Conservation (phyloP, 495 filamentous ascomycete species). For the Neurospora terricola region DNA sequence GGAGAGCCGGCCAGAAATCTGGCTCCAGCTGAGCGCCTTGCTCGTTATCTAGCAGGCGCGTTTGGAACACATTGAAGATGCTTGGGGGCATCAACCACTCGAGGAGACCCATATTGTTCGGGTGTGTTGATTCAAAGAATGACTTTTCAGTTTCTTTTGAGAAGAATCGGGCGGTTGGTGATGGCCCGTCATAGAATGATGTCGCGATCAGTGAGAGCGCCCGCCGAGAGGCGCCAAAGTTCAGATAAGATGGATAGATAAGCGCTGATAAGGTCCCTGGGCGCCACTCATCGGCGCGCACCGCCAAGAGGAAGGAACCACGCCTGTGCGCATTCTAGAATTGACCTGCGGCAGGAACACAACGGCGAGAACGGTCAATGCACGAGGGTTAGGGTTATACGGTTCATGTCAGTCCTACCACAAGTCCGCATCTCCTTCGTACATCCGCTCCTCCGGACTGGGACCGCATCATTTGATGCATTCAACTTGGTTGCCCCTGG, state of each 20-base stretch:
- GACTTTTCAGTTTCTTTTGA: neutral
- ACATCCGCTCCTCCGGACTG: neutral
- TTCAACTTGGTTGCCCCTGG: neutral
- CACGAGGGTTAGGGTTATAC: neutral
- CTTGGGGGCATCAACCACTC: neutral
- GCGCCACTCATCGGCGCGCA: neutral
- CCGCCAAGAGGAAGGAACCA: neutral
- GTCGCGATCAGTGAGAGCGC: neutral
- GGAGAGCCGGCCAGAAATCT: conserved; percentile 30
- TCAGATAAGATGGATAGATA: neutral
- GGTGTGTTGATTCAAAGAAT: neutral
- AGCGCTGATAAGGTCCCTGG: neutral
- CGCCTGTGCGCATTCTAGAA: neutral
- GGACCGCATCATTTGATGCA: neutral
- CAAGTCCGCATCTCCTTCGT: neutral
- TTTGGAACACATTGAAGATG: neutral
- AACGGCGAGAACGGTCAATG: neutral
- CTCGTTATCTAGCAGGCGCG: neutral
- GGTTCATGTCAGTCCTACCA: neutral
- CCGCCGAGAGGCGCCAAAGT: neutral
- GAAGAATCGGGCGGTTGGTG: neutral
- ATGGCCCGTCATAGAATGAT: neutral
- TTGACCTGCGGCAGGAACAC: neutral
- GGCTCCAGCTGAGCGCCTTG: neutral
- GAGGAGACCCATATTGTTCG: neutral